Conservation (phyloP, 345 rosid species). For the Carallia brachiata region DNA sequence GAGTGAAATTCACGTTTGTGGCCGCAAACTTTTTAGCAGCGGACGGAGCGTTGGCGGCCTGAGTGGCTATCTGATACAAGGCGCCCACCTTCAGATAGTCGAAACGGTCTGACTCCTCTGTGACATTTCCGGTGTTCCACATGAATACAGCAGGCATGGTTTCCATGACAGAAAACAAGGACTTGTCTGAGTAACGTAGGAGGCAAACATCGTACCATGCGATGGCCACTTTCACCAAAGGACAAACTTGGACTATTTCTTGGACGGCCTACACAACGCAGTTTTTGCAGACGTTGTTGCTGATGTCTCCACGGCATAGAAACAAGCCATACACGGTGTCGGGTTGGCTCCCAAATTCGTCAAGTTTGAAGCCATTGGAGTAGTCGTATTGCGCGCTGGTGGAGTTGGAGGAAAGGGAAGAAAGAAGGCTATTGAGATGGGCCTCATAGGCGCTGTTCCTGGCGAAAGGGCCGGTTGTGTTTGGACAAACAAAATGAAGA, state of each 20-base stretch:
- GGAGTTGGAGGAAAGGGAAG: neutral
- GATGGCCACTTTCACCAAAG: no score
- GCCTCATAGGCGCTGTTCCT: constrained; percentile 19
- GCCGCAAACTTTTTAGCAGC: constrained; percentile 28
- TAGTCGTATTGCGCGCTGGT: neutral
- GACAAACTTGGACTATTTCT: no score
- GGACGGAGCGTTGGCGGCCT: neutral
- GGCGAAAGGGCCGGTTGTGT: constrained; percentile 2
- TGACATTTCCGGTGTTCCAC: no score
- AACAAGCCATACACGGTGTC: neutral
- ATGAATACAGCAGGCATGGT: neutral
- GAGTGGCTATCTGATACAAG: constrained; percentile 11
- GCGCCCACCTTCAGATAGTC: neutral
- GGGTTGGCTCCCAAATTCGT: neutral
- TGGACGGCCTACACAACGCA: constrained; percentile 10
- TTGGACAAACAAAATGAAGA: neutral
- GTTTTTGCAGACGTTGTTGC: neutral
- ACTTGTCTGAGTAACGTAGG: no score
- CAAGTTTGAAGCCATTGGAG: neutral
- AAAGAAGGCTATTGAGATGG: neutral
- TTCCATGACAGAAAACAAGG: constrained; percentile 2
- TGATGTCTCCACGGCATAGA: no score
- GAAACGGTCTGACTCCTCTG: no score
- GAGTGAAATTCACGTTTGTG: neutral
- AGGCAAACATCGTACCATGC: no score